These are phyloP conservation scores for Neurospora sp. DNA, from an alignment of 495 filamentous ascomycete species.

Conservation along the genomic window DNA sequence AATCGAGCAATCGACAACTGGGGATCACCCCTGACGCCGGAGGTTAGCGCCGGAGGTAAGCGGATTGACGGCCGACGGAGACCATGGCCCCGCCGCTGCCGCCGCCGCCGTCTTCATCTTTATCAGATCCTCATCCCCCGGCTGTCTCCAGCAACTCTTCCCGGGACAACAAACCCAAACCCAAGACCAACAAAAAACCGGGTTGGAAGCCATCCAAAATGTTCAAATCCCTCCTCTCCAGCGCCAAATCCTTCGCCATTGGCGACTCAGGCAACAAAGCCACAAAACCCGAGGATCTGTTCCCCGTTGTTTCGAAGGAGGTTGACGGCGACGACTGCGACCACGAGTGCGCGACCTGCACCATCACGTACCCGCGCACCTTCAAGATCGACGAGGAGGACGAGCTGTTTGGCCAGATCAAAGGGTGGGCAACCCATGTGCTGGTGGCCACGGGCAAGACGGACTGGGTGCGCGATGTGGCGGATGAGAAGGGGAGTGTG, in stretches of 20 bases:
- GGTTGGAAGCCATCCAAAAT: neutral
- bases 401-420: constrained; percentile 75
- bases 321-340: constrained; percentile 85
- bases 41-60: neutral
- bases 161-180: neutral
- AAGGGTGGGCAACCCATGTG: constrained; percentile 81
- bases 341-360: constrained; percentile 81
- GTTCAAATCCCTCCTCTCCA: constrained; percentile 33
- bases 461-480: constrained; percentile 88
- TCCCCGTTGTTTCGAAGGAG: constrained; percentile 53
- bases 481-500: constrained; percentile 83
- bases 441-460: constrained; percentile 90
- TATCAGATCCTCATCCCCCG: neutral
- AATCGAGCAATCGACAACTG: neutral
- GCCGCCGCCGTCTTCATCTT: neutral
- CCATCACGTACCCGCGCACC: constrained; percentile 57
- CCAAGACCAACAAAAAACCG: neutral
- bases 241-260: constrained; percentile 38
- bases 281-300: constrained; percentile 44
- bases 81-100: neutral
- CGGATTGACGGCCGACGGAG: neutral
- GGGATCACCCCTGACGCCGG: neutral
- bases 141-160: neutral
- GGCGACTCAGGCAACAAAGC: constrained; percentile 61
- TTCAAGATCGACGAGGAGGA: constrained; percentile 70